Base-by-base conservation (phyloP, 2,329 filamentous ascomycete genomes). In the Colletotrichum endophyticum region DNA sequence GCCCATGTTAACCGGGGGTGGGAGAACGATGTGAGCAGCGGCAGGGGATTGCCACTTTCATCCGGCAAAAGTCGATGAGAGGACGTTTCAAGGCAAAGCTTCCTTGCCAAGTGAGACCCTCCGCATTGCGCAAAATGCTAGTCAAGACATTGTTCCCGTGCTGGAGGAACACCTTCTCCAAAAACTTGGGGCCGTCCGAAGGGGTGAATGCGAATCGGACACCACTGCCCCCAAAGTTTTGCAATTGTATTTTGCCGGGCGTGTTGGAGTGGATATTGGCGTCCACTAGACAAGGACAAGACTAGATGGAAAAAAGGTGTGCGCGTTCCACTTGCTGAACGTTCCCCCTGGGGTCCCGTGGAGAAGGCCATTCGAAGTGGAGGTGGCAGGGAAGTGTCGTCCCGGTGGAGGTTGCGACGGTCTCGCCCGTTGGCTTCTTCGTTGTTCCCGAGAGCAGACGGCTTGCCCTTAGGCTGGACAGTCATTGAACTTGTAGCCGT, bases 41-140 rank as follows among this genome's bases (percentile, higher is more conserved):
- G 36, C 71, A 76, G 34, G 73, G 73, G 70, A 73, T 66, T 64
- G 49, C 73, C 64, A 69, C 66, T 59, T 59, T 62, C 73, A 39
- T 44, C 70, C 70, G 73, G 70, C 56, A 76, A 76, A 73, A 76
- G 57, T 73, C 70, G 64, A 67, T 53, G 39, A 67, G 68, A 49
- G 30, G 61, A 67, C 53, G 69, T 75, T 75, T 75, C 68, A 72
- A 75, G 56, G 70, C 36, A 73, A 75, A 73, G 73, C 73, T 73
- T 76, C 70, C 25, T 64, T 27, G 70, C 27, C 59, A 66, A 74
- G 70, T 66, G 19, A 62, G 34, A 53, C 49, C 36, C 57, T 49
- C 34, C 39, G 67, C 67, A 44, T 25, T 19, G 53, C 39, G 53
- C 63, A 70, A 66, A 13, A 34, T 56, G 66, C 53, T 61, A 32